Conservation (phyloP, 768 basidiomycete genomes). For the Lactifluus pinguis region DNA sequence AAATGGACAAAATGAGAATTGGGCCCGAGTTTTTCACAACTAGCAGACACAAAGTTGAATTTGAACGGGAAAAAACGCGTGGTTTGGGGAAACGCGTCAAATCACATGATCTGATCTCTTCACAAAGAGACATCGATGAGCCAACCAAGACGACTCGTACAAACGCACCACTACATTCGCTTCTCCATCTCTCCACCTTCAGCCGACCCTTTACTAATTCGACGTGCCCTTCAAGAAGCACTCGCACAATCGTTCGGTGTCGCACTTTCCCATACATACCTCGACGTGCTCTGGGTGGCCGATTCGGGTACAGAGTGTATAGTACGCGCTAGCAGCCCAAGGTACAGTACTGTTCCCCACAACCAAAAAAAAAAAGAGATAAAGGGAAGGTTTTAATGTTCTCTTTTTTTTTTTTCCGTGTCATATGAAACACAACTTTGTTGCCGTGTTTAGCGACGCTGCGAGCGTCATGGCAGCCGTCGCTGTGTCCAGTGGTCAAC, state of each 20-base stretch:
- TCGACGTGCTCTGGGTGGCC: slow-evolving; percentile 52
- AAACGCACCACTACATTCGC: slow-evolving; percentile 38
- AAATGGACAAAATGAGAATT: too few species aligned
- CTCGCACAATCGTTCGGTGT: slow-evolving; percentile 47
- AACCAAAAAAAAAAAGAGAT: too few species aligned
- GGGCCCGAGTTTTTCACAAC: too few species aligned
- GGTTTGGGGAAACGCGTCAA: neutral
- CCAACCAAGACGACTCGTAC: slow-evolving; percentile 1
- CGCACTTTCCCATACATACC: slow-evolving; percentile 39
- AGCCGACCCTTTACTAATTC: slow-evolving; percentile 36
- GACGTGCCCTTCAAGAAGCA: slow-evolving; percentile 48
- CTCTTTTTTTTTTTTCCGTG: neutral
- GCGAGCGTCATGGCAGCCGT: slow-evolving; percentile 26
- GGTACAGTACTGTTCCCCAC: slow-evolving; percentile 25
- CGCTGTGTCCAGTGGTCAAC: slow-evolving; percentile 19
- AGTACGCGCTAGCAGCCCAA: slow-evolving; percentile 30
- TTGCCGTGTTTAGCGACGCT: slow-evolving; percentile 22
- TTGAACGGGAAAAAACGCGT: too few species aligned
- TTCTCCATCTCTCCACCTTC: slow-evolving; percentile 34
- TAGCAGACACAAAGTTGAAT: too few species aligned
- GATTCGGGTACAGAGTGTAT: slow-evolving; percentile 34
- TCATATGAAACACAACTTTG: neutral
- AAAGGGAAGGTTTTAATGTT: too few species aligned
- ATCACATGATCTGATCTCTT: neutral
- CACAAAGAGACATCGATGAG: neutral